Conservation (phyloP, 2,329 filamentous ascomycete species). For the Cladosporium colombiae region DNA sequence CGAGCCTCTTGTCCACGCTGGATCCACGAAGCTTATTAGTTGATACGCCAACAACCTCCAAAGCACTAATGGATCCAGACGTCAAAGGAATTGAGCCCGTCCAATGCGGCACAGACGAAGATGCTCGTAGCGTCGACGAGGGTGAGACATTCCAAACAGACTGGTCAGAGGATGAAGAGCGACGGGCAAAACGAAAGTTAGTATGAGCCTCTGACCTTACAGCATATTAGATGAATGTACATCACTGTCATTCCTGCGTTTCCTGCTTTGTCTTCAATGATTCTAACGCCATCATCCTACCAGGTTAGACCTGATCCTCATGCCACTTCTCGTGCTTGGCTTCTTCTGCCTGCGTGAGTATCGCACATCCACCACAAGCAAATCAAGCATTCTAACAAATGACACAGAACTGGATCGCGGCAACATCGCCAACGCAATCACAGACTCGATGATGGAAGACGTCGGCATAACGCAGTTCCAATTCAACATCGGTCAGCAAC, state of each 20-base stretch:
- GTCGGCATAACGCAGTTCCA: constrained; percentile 35
- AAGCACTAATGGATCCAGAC: not conserved
- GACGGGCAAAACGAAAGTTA: not conserved
- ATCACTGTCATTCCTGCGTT: not conserved
- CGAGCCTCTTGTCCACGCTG: not conserved
- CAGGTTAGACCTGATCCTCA: constrained; percentile 36
- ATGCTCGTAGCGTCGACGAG: not conserved
- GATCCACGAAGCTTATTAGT: not conserved
- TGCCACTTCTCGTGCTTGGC: constrained; percentile 36
- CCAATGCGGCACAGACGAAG: not conserved
- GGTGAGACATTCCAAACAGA: not conserved
- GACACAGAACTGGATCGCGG: constrained; percentile 25
- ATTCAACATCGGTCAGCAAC: constrained; percentile 40
- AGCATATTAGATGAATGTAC: not conserved
- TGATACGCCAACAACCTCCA: not conserved
- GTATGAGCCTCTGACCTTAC: not conserved
- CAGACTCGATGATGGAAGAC: constrained; percentile 35
- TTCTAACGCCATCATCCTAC: not conserved
- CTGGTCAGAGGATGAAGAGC: not conserved
- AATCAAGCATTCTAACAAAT: not conserved
- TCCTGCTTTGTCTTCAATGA: not conserved
- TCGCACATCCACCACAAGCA: not conserved
- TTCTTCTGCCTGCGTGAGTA: constrained; percentile 37
- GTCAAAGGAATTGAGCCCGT: not conserved
- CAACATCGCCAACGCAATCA: constrained; percentile 35